A percentile compares a stretch with the other conserved stretches of the same genome.
These are phyloP conservation scores for Sphaerostilbella broomeana DNA, from an alignment of 2,329 filamentous ascomycete species.

Conservation along the genomic window DNA sequence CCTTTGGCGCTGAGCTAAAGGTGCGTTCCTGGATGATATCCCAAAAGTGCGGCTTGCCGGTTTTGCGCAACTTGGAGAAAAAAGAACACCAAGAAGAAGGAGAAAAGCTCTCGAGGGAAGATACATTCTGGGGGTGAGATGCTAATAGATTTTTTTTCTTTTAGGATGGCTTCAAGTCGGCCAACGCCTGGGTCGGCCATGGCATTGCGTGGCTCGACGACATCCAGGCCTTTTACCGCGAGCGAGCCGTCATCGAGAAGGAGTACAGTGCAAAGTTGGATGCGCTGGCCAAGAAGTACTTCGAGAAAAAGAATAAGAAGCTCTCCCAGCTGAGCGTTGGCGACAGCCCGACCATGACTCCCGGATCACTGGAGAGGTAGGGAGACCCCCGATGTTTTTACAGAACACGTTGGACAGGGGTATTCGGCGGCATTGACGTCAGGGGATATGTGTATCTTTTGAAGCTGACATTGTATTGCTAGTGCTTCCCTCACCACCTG, in stretches of 20 bases:
- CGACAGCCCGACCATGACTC: constrained; percentile 86
- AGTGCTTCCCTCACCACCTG: constrained; percentile 95
- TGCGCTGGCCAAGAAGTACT: constrained; percentile 88
- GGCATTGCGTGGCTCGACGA: constrained; percentile 95
- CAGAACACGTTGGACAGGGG: not conserved
- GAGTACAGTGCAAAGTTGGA: constrained; percentile 89
- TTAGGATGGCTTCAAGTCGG: constrained; percentile 92
- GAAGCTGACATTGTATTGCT: constrained; percentile 3
- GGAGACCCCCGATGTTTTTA: not conserved
- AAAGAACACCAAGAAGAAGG: not conserved
- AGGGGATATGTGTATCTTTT: not conserved
- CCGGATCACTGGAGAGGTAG: constrained; percentile 85
- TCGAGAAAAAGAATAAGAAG: constrained; percentile 92
- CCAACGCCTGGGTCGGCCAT: constrained; percentile 83
- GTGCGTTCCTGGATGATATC: constrained; percentile 40
- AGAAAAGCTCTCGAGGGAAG: not conserved
- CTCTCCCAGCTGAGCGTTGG: constrained; percentile 83
- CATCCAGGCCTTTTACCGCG: constrained; percentile 94
- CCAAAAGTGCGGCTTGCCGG: not conserved
- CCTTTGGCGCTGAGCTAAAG: constrained; percentile 93
- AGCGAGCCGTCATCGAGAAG: constrained; percentile 89
- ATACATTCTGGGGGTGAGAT: not conserved
- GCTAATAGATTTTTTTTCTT: constrained; percentile 4
- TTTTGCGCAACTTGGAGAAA: not conserved
- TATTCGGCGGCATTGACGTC: not conserved